Evolutionary conservation across 331 rosid species (phyloP).

Genomic region (Dryas integrifolia): DNA sequence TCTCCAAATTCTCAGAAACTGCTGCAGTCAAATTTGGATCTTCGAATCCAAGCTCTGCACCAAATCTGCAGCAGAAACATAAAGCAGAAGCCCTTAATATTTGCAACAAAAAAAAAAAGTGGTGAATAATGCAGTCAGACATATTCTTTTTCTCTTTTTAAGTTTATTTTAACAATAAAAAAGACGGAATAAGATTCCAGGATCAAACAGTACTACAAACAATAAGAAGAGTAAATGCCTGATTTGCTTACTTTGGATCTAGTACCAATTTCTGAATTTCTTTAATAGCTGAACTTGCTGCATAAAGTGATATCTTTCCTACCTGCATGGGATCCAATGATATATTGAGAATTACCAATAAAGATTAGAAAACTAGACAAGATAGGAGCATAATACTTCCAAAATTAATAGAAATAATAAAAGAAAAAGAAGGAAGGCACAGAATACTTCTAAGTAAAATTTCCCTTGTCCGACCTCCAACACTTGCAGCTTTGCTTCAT

Average conservation of each 20-base stretch:
- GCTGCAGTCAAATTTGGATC: constrained; percentile 86
- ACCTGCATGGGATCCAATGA: constrained; percentile 54
- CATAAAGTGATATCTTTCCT: constrained; percentile 91
- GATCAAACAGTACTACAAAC: background rate
- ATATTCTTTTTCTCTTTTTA: background rate
- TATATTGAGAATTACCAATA: constrained; percentile 22
- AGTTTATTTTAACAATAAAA: background rate
- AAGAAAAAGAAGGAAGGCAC: constrained; percentile 8
- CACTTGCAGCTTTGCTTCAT: constrained; percentile 80
- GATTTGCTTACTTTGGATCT: constrained; percentile 76
- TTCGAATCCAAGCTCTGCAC: constrained; percentile 77
- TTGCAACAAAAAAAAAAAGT: background rate
- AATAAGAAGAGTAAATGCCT: background rate
- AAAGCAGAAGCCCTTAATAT: constrained; percentile 14
- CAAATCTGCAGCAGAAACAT: constrained; percentile 51
- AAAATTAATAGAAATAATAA: background rate
- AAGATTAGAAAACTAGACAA: background rate
- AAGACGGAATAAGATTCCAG: background rate
- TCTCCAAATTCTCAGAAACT: constrained; percentile 86
- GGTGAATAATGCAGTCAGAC: background rate
- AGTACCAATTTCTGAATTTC: constrained; percentile 94
- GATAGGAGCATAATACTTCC: constrained; percentile 3
- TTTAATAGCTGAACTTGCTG: constrained; percentile 94
- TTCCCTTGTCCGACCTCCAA: constrained; percentile 72
- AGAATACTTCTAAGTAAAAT: constrained; percentile 28